phyloP scores from a whole-genome alignment of 2,329 filamentous ascomycete genomes.

The Aspergillus texensis region DNA sequence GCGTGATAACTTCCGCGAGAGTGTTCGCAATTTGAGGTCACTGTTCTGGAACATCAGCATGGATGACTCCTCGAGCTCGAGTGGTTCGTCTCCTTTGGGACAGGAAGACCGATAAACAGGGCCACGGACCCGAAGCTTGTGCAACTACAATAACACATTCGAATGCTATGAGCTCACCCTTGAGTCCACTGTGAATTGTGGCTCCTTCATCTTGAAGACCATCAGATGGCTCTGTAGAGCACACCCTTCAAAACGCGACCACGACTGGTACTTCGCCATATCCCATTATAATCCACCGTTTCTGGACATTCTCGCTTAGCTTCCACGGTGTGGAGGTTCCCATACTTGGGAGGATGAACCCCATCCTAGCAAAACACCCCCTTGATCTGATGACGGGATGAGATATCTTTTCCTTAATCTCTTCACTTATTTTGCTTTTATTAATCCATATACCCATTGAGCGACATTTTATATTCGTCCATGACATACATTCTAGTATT shows the following conservation, averaged over 20 bases:
- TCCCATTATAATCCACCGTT: background rate
- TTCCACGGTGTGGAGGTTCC: background rate
- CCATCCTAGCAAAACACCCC: background rate
- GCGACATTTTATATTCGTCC: background rate
- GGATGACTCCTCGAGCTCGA: slow-evolving; percentile 41
- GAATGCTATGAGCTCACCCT: background rate
- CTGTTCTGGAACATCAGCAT: slow-evolving; percentile 69
- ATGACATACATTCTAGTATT: background rate
- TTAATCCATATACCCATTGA: slow-evolving; percentile 3
- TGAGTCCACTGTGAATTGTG: background rate
- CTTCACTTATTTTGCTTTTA: background rate
- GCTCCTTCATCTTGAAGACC: background rate
- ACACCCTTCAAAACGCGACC: background rate
- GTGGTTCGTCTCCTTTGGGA: slow-evolving; percentile 27
- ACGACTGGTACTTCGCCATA: background rate
- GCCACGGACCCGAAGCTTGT: background rate
- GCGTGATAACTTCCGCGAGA: slow-evolving; percentile 58
- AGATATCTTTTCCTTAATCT: background rate
- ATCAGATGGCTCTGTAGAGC: background rate
- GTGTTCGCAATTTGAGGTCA: slow-evolving; percentile 72
- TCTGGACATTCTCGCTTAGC: background rate
- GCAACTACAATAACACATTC: background rate
- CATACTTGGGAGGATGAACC: background rate
- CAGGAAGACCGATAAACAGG: slow-evolving; percentile 9
- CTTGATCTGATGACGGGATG: background rate